phyloP scores from a whole-genome alignment of 495 filamentous ascomycete genomes.

The Tuber magnatum region DNA sequence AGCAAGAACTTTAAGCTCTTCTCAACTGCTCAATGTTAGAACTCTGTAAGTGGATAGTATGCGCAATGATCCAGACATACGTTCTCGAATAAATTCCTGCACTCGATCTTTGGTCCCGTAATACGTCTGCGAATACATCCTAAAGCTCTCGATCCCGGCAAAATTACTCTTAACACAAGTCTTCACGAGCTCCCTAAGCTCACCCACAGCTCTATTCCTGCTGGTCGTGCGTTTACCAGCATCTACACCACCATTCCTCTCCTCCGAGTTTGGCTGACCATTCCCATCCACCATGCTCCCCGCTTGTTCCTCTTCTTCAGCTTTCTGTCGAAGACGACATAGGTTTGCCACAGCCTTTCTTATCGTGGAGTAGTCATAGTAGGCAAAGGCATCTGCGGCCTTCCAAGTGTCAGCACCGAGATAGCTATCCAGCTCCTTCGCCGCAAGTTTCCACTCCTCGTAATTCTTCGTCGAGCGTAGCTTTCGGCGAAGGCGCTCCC shows the following conservation, averaged over 20 bases:
- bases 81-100: constrained; percentile 81
- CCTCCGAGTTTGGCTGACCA: constrained; percentile 20
- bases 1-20: constrained; percentile 60
- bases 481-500: constrained; percentile 60
- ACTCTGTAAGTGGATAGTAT: not conserved
- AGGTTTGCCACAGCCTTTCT: constrained; percentile 67
- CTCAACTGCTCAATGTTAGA: constrained; percentile 45
- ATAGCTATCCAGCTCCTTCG: constrained; percentile 70
- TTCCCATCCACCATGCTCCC: not conserved
- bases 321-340: constrained; percentile 51
- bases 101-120: constrained; percentile 90
- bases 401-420: constrained; percentile 85
- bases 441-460: constrained; percentile 69
- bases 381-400: constrained; percentile 78
- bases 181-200: constrained; percentile 68
- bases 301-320: constrained; percentile 50
- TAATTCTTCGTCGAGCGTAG: constrained; percentile 67
- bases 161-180: constrained; percentile 96
- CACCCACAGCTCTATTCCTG: constrained; percentile 51
- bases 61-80: constrained; percentile 40
- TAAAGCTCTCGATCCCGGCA: constrained; percentile 85
- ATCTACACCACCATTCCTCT: constrained; percentile 30
- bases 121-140: constrained; percentile 91
- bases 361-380: constrained; percentile 83
- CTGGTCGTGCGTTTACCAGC: constrained; percentile 13